Base-by-base conservation (phyloP, 257 asterid species). In the Plantago ovata region DNA sequence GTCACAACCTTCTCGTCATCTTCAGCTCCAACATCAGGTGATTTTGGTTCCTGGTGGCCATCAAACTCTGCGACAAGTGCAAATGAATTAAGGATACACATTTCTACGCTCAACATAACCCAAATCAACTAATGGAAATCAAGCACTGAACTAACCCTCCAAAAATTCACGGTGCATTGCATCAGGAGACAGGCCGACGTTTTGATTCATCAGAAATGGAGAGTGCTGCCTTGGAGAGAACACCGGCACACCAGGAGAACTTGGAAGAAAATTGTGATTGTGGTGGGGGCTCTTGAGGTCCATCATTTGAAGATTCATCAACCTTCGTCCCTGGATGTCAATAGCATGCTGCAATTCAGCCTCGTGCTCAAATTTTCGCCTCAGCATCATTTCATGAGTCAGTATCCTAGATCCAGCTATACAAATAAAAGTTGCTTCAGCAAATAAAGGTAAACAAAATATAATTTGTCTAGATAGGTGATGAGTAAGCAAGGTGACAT, bases 311-410 rank as follows among this genome's bases (percentile, higher is more conserved):
- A 89, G 59, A 63, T 74, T 80, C 94, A 84, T 73, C 71, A 89
- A 67, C 45, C 93, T 82, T 77, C 86, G 86, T 9, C 92, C 86
- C 56, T 86, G 94, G 50, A 89, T 77, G 57, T 86, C 94, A 64
- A 89, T 77, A 9, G 87, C 91, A 53, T 88, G 87, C 77, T 86
- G 94, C 56, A 84, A 69, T 47, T 86, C 95, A 3, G 78, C 85
- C 58, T 84, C 88, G 54, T 87, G 93, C 80, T 89, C 95, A 43
- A 89, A 28, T 71, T 78, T 86, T 63, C 85, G 80, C 72, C 95
- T 79, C 20, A 80, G 72, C 79, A 84, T 75, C 73, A 82, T 65
- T 73, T 84, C 94, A 32, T 79, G 94, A 0, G 97, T 67, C 58
- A 84, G 44, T 94, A 82, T 78, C 75, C 94, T 76, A 14, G 87